Evolutionary conservation across 225 moss, liverwort and hornwort genomes (phyloP).

Genomic region (Pseudisothecium myosuroides): DNA sequence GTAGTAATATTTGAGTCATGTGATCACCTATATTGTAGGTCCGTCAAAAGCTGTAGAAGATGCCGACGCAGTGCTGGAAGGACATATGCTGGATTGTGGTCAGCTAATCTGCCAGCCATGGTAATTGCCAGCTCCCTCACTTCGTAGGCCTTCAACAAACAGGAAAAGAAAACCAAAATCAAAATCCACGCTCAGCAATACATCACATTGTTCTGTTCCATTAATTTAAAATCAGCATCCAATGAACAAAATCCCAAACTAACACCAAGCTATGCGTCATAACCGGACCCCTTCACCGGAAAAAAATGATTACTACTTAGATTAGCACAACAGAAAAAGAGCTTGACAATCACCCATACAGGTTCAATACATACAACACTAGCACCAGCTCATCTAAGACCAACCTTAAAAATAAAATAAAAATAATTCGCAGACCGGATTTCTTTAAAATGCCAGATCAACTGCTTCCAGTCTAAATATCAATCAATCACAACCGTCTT

Average conservation of each 20-base stretch:
- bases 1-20: neutral
- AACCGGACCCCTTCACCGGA: neutral
- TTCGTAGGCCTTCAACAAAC: conserved; percentile 58
- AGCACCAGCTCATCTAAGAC: neutral
- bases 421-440: neutral
- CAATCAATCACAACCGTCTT: neutral
- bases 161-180: neutral
- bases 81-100: conserved; percentile 94
- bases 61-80: conserved; percentile 95
- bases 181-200: neutral
- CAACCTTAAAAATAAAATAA: neutral
- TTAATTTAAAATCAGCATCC: neutral
- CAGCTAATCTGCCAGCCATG: conserved; percentile 88
- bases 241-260: neutral
- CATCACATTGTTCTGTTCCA: neutral
- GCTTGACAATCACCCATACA: neutral
- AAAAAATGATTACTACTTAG: neutral
- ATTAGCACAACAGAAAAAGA: neutral
- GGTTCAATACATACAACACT: neutral
- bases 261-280: neutral
- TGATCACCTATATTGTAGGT: neutral
- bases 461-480: neutral
- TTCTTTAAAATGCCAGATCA: neutral
- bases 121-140: conserved; percentile 86
- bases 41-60: conserved; percentile 58